These are phyloP conservation scores for Paracorniculantispora psalliotae DNA, from an alignment of 2,329 filamentous ascomycete species.

Conservation along the genomic window DNA sequence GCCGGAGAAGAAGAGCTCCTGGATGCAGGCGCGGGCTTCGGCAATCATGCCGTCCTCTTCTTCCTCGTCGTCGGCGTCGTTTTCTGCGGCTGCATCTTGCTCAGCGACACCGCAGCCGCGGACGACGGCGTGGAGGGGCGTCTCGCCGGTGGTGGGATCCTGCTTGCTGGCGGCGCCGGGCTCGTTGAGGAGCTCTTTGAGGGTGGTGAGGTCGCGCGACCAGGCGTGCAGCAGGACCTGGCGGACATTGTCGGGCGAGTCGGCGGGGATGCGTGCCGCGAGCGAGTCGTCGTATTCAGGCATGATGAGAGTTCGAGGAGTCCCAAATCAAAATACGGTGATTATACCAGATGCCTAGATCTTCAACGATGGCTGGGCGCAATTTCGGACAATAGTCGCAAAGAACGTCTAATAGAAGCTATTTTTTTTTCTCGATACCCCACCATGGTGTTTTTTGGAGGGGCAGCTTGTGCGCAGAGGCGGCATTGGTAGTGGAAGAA, in stretches of 20 bases:
- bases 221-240: conserved; percentile 51
- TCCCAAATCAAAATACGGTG: too few relatives aligned
- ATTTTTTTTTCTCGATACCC: neutral
- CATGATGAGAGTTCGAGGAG: conserved; percentile 16
- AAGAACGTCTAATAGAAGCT: neutral
- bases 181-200: conserved; percentile 64
- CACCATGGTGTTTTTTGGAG: neutral
- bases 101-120: conserved; percentile 57
- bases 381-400: neutral
- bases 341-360: too few relatives aligned
- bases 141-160: conserved; percentile 79
- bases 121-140: conserved; percentile 85
- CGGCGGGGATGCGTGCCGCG: conserved; percentile 46
- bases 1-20: conserved; percentile 76
- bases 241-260: conserved; percentile 46
- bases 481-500: conserved; percentile 14
- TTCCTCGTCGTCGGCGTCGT: conserved; percentile 20
- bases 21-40: conserved; percentile 62
- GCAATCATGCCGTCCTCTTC: conserved; percentile 44
- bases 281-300: conserved; percentile 44
- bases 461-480: conserved; percentile 1
- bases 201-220: conserved; percentile 56
- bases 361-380: neutral
- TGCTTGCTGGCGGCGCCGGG: conserved; percentile 67
- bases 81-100: neutral